Base-by-base conservation (phyloP, 192 early-diverging fungal genomes). In the Mortierella hygrophila region DNA sequence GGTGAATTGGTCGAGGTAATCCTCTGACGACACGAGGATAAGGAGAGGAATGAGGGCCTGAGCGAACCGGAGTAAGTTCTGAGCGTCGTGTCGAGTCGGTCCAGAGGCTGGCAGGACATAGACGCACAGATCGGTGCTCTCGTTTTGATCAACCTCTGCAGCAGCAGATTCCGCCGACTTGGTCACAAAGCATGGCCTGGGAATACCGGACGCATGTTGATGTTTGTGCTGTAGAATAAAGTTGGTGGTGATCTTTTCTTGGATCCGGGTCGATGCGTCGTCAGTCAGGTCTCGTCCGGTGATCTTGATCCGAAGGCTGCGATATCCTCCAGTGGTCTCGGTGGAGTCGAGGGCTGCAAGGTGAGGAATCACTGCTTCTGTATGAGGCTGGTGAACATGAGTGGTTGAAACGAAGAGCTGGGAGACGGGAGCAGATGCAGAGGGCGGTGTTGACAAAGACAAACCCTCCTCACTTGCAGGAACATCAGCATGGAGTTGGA, bases 211-310 rank as follows among this genome's bases (percentile, higher is more conserved):
- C 11, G 11, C 32, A 11, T 65, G 26, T 4, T 65, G 60, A 3
- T 65, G 29, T 70, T 42, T 42, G 69, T 70, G 69, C 18, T 70
- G 69, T 7, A 70, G 21, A 38, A 38, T 41, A 41, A 70, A 70
- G 69, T 70, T 70, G 38, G 18, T 70, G 35, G 69, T 21, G 38
- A 70, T 70, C 38, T 41, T 38, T 23, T 70, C 69, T 42, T 70
- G 69, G 69, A 70, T 70, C 69, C 10, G 15, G 69, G 35, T 70
- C 10, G 21, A 42, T n/a, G 20, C 20, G 40, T 10, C 38, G 20
- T 38, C 38, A 7, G 69, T 35, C 7, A 70, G 23, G 9, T 42
- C 41, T 38, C 38, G 41, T 21, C 69, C 69, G 32, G 69, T 41
- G 8, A 70, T 41, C 69, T 41, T 70, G 21, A 70, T 42, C 21